phyloP scores from a whole-genome alignment of 1,139 yeast species.

The Saccharomyces uvarum region DNA sequence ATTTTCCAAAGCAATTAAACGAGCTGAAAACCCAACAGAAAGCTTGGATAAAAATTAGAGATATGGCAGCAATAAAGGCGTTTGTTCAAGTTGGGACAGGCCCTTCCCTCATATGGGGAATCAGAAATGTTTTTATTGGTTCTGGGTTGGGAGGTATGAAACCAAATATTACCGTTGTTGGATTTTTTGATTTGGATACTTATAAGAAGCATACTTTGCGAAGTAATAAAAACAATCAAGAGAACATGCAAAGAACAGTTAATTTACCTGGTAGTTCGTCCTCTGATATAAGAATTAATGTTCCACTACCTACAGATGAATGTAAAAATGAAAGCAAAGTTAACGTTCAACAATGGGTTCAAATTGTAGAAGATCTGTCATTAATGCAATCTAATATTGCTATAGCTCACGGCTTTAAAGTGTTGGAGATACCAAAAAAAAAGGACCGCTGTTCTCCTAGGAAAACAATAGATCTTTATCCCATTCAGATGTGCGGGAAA shows the following conservation, averaged over 20 bases:
- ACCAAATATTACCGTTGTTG: conserved; percentile 88
- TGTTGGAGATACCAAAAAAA: conserved; percentile 48
- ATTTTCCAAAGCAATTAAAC: conserved; percentile 52
- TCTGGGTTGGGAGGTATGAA: conserved; percentile 96
- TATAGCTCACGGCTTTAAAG: conserved; percentile 77
- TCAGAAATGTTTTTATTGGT: conserved; percentile 79
- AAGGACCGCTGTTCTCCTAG: conserved; percentile 30
- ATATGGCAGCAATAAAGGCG: conserved; percentile 71
- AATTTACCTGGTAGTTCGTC: conserved; percentile 4
- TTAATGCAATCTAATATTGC: conserved; percentile 91
- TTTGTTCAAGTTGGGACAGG: conserved; percentile 90
- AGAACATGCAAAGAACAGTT: conserved; percentile 3
- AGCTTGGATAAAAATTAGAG: conserved; percentile 82
- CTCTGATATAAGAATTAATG: conserved; percentile 13
- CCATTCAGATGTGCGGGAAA: conserved; percentile 91
- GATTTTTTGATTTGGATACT: conserved; percentile 54
- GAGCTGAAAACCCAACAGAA: conserved; percentile 65
- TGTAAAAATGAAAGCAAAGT: conserved; percentile 62
- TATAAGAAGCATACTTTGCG: not conserved
- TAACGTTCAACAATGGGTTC: conserved; percentile 67
- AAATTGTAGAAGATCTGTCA: conserved; percentile 82
- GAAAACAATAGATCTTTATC: conserved; percentile 76
- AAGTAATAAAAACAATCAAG: conserved; percentile 9
- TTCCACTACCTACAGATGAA: conserved; percentile 66
- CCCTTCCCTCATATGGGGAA: conserved; percentile 92